Conservation (phyloP, 495 filamentous ascomycete species). For the Neurospora hispaniola region DNA sequence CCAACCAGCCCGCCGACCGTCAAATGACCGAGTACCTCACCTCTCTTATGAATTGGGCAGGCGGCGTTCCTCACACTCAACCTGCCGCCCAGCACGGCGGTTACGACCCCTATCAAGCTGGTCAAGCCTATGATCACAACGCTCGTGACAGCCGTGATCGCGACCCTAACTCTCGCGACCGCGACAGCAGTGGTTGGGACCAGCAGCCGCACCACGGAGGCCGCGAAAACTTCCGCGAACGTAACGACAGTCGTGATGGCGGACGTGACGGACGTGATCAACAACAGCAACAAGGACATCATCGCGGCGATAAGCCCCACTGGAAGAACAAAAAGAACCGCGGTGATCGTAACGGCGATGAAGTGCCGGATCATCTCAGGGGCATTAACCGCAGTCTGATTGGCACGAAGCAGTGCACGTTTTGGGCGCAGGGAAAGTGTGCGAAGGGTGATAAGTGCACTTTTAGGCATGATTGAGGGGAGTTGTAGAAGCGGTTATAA, state of each 20-base stretch:
- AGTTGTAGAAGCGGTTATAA: background rate
- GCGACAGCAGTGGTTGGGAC: constrained; percentile 3
- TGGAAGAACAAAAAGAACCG: constrained; percentile 1
- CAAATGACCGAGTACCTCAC: constrained; percentile 15
- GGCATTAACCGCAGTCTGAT: constrained; percentile 35
- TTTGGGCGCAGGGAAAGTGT: constrained; percentile 70
- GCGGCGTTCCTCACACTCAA: background rate
- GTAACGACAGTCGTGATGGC: constrained; percentile 1
- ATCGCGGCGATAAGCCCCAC: background rate
- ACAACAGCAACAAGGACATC: background rate
- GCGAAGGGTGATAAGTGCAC: constrained; percentile 78
- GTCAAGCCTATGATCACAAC: background rate
- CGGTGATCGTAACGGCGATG: background rate
- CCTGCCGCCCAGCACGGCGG: constrained; percentile 1
- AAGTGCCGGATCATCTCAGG: constrained; percentile 25
- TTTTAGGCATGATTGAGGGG: constrained; percentile 53
- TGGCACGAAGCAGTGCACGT: constrained; percentile 57
- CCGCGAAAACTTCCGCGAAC: constrained; percentile 15
- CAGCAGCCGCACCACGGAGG: background rate
- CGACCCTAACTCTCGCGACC: constrained; percentile 1
- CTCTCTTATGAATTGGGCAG: constrained; percentile 11
- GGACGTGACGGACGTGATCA: background rate
- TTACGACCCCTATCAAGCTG: background rate
- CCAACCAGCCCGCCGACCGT: background rate
- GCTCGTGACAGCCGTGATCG: constrained; percentile 4